phyloP scores from a whole-genome alignment of 306 rosid species.

The Potentilla sterilis region DNA sequence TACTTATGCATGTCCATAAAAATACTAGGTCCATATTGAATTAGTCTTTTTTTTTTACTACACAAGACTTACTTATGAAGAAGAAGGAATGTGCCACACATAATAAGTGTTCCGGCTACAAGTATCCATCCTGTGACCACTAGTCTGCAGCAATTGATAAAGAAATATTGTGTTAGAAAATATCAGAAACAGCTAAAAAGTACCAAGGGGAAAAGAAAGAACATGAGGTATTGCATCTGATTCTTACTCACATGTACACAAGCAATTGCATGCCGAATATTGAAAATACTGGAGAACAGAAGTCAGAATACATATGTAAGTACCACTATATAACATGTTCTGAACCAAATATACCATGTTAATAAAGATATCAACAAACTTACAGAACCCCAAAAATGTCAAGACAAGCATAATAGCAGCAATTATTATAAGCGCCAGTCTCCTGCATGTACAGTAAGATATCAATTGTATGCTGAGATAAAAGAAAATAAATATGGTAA shows the following conservation, averaged over 20 bases:
- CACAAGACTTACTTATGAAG: constrained; percentile 54
- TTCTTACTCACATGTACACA: constrained; percentile 62
- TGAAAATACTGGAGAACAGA: constrained; percentile 54
- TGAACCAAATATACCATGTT: neutral
- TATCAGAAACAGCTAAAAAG: neutral
- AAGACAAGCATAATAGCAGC: constrained; percentile 57
- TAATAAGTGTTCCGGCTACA: constrained; percentile 41
- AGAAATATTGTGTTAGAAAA: constrained; percentile 1
- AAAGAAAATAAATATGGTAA: neutral
- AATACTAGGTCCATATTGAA: neutral
- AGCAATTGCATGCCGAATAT: constrained; percentile 49
- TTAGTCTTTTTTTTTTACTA: no score
- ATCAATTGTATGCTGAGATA: neutral
- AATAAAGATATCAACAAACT: constrained; percentile 23
- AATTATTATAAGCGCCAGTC: constrained; percentile 34
- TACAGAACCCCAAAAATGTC: constrained; percentile 54
- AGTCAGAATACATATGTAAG: constrained; percentile 11
- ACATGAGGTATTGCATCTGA: neutral
- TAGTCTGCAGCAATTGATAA: constrained; percentile 41
- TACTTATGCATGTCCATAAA: neutral
- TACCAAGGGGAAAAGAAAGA: neutral
- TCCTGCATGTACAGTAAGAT: constrained; percentile 39
- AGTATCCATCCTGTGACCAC: constrained; percentile 62
- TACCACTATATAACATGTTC: constrained; percentile 3
- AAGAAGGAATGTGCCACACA: constrained; percentile 43